Percentiles rank a stretch among this genome's conserved stretches.
Conservation (phyloP, 805 yeast species). For the Pichia sporocuriosa region DNA sequence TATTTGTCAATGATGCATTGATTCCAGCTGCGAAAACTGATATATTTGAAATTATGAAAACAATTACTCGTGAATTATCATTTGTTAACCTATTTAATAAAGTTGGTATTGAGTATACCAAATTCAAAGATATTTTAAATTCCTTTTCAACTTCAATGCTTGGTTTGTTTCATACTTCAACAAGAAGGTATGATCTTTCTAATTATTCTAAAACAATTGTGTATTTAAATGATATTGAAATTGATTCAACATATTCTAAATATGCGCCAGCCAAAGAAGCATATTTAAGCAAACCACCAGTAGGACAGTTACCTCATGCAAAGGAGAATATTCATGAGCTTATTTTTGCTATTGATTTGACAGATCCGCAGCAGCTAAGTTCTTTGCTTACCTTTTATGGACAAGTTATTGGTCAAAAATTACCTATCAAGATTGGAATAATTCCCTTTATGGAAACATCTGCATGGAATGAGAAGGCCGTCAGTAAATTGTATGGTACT, state of each 20-base stretch:
- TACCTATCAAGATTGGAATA: conserved; percentile 78
- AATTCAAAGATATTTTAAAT: conserved; percentile 33
- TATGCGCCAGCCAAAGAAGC: conserved; percentile 39
- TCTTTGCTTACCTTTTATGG: conserved; percentile 45
- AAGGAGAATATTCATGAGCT: conserved; percentile 70
- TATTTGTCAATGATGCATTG: conserved; percentile 68
- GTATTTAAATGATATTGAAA: conserved; percentile 73
- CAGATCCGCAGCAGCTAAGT: conserved; percentile 43
- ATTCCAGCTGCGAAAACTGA: conserved; percentile 40
- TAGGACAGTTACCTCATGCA: conserved; percentile 62
- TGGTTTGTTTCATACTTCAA: conserved; percentile 8
- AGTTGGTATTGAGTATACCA: conserved; percentile 29
- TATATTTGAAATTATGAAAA: conserved; percentile 35
- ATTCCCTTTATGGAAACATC: conserved; percentile 48
- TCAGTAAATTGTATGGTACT: conserved; percentile 21
- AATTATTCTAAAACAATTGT: conserved; percentile 36
- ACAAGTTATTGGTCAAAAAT: conserved; percentile 44
- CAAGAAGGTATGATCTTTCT: conserved; percentile 22
- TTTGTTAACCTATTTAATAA: conserved; percentile 18
- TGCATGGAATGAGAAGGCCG: conserved; percentile 20
- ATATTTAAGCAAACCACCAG: conserved; percentile 38
- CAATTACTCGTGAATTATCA: conserved; percentile 32
- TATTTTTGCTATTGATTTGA: conserved; percentile 60
- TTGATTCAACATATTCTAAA: conserved; percentile 46
- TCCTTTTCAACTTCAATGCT: conserved; percentile 30